These are phyloP conservation scores for Phytopythium vexans DNA, from an alignment of 352 stramenopile genomes.

Conservation along the genomic window DNA sequence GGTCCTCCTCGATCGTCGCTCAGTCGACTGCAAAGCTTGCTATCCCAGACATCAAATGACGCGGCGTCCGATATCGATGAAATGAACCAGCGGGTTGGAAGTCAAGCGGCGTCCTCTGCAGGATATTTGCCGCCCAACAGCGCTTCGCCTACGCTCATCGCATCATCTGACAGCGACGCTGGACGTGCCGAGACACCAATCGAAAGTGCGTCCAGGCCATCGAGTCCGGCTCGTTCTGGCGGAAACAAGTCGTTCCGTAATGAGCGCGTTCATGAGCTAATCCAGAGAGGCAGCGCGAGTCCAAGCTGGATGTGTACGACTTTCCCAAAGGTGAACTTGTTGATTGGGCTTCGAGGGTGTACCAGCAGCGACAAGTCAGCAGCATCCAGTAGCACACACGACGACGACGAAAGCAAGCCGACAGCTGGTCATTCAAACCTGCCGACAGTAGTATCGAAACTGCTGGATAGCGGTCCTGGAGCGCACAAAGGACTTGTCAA, in stretches of 20 bases:
- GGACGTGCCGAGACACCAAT: no score
- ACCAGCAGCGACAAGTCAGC: background rate
- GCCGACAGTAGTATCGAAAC: background rate
- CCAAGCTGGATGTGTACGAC: background rate
- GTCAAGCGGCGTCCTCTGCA: no score
- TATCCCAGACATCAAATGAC: background rate
- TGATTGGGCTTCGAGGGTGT: slow-evolving; percentile 1
- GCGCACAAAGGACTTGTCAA: slow-evolving; percentile 23
- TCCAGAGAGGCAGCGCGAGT: background rate
- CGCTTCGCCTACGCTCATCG: no score
- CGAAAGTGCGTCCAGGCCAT: no score
- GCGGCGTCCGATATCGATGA: no score
- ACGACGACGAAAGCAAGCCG: background rate
- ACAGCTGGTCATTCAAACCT: background rate
- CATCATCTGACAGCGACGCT: no score
- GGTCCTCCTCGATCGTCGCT: background rate
- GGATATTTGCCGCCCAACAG: no score
- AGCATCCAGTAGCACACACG: no score
- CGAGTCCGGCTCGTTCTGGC: no score
- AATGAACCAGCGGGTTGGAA: no score
- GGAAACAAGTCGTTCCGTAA: background rate
- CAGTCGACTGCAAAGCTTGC: background rate
- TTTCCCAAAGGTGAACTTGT: slow-evolving; percentile 4
- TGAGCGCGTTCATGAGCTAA: background rate
- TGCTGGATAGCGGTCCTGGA: slow-evolving; percentile 1